These are phyloP conservation scores for Psilocybe tampanensis DNA, from an alignment of 768 basidiomycete species.

Conservation along the genomic window DNA sequence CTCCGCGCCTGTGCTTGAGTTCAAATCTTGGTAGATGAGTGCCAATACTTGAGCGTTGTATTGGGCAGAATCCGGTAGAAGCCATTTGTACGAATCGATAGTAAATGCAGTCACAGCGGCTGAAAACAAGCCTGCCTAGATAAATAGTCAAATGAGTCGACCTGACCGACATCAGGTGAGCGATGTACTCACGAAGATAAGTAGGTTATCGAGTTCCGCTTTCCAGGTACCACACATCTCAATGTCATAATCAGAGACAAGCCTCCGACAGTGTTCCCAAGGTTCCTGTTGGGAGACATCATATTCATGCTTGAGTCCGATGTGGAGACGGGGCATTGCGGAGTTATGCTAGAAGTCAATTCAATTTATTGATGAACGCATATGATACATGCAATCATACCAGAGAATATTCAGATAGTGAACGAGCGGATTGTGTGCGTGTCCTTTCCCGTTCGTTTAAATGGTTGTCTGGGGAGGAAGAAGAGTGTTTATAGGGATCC, in stretches of 20 bases:
- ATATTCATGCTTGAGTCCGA: no score
- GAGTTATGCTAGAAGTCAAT: no score
- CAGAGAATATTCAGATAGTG: no score
- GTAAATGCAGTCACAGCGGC: slow-evolving; percentile 19
- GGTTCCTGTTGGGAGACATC: not conserved
- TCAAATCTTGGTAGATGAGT: slow-evolving; percentile 1
- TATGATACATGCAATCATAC: no score
- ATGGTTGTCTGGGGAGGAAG: no score
- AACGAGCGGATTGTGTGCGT: no score
- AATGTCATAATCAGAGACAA: slow-evolving; percentile 1
- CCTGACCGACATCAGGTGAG: not conserved
- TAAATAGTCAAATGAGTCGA: not conserved
- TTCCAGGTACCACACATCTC: slow-evolving; percentile 16
- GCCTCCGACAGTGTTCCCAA: slow-evolving; percentile 9
- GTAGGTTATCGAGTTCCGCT: slow-evolving; percentile 17
- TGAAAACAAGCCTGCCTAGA: slow-evolving; percentile 24
- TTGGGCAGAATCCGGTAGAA: slow-evolving; percentile 11
- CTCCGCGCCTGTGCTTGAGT: no score
- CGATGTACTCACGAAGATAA: slow-evolving; percentile 19
- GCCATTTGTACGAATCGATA: slow-evolving; percentile 17
- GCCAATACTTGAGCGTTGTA: not conserved
- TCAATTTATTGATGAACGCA: no score
- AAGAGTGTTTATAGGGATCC: no score
- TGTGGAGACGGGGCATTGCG: no score
- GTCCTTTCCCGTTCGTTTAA: no score